Base-by-base conservation (phyloP, 1,284 basidiomycete species). In the Tylopilus orsonianus region DNA sequence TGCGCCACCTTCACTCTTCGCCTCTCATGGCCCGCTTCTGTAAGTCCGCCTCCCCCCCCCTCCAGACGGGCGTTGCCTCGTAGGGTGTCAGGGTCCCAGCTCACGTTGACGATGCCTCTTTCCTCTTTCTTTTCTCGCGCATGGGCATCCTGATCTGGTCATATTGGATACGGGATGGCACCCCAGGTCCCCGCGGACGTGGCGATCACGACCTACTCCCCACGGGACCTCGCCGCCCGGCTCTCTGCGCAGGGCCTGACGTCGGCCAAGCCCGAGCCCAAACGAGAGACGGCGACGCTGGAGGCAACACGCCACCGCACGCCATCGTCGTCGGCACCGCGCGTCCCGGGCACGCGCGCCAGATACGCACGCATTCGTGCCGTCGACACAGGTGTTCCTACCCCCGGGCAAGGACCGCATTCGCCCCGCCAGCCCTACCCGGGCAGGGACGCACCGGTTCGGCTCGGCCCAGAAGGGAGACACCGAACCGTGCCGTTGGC, bases 1-100 rank as follows among this genome's bases (percentile, higher is more conserved):
- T 76, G 77, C 56, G 56, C 67, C 19, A 73, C 74, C 34, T 86
- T 81, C 57, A 85, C 83, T 1, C 65, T 86, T 26, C 70, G 83
- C 30, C 50, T 83, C 14, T 87, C 85, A 29, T 86, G 79, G 78
- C 75, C 82, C 23, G 84, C 83, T 44, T 82, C 73, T 13, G 85
- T 87, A 57, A 58, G 83, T 74, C 29, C n/a, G n/a, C 27, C 46
- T 29, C 13, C 13, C 13, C 29, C 29, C 29, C 4, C 7, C 4
- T 30, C 42, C 32, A 26, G 26, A 26, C n/a, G 6, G 16, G 10
- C 16, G 23, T 39, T 39, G 12, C 20, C 20, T 13, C 24, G 13
- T 29, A 6, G n/a, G n/a, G n/a, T 7, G 2, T 18, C 16, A 8
- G 19, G 20, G 32, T 38, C 26, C 5, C 7, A 19, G 36, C n/a